Percentiles rank a stretch among this genome's conserved stretches.
These are phyloP conservation scores for Blastobotrys persicus DNA, from an alignment of 1,139 yeast species.

Conservation along the genomic window DNA sequence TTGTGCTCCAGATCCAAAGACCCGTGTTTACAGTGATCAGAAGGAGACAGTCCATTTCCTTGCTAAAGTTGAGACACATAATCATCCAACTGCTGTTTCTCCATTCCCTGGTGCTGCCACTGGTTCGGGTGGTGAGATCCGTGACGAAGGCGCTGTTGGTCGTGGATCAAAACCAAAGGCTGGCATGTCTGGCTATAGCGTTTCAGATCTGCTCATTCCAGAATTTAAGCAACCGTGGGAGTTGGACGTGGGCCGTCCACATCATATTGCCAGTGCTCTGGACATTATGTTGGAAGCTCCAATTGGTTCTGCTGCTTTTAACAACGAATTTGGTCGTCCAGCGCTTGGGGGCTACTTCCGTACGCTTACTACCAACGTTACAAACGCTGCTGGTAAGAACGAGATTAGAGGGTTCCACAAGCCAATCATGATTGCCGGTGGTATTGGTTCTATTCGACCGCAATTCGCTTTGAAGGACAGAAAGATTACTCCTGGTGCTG, in stretches of 20 bases:
- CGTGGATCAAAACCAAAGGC: slow-evolving; percentile 97
- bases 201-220: slow-evolving; percentile 88
- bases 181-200: slow-evolving; percentile 91
- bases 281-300: slow-evolving; percentile 98
- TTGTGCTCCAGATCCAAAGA: slow-evolving; percentile 69
- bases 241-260: slow-evolving; percentile 78
- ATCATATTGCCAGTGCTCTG: slow-evolving; percentile 87
- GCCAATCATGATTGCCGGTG: slow-evolving; percentile 99
- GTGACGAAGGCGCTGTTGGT: slow-evolving; percentile 99
- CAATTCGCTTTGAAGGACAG: slow-evolving; percentile 85
- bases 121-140: slow-evolving; percentile 99
- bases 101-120: slow-evolving; percentile 99
- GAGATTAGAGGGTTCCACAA: slow-evolving; percentile 97
- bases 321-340: slow-evolving; percentile 98
- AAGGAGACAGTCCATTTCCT: slow-evolving; percentile 83
- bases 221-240: slow-evolving; percentile 94
- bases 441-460: slow-evolving; percentile 95
- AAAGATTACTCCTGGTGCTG: slow-evolving; percentile 88
- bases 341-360: slow-evolving; percentile 96
- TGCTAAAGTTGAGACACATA: slow-evolving; percentile 96
- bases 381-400: slow-evolving; percentile 55
- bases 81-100: slow-evolving; percentile 98
- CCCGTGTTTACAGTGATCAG: slow-evolving; percentile 70
- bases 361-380: slow-evolving; percentile 81
- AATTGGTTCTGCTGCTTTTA: slow-evolving; percentile 95